A percentile compares a stretch with the other conserved stretches of the same genome.
Conservation (phyloP, 352 stramenopile species). For the Phytopythium vexans region DNA sequence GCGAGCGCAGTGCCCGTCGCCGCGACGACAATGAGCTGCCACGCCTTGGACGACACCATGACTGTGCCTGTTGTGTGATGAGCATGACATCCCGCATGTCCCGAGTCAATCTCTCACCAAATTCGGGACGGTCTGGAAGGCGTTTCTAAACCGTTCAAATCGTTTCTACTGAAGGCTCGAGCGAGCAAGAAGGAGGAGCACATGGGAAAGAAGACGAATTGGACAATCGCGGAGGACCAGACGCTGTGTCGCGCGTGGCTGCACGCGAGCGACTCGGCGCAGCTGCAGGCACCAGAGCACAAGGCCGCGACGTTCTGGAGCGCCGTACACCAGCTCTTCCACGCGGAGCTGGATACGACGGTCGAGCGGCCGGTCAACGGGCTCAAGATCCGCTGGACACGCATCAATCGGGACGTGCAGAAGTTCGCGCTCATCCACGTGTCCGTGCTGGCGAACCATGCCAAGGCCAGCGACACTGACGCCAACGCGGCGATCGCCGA, state of each 20-base stretch:
- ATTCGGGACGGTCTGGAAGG: slow-evolving; percentile 3
- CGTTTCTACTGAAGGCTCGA: too few relatives aligned
- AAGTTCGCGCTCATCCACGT: slow-evolving; percentile 56
- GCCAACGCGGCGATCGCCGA: slow-evolving; percentile 12
- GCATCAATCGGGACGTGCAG: slow-evolving; percentile 77
- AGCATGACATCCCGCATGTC: too few relatives aligned
- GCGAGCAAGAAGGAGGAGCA: neutral
- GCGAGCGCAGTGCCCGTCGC: slow-evolving; percentile 14
- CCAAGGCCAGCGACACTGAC: neutral
- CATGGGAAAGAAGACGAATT: slow-evolving; percentile 86
- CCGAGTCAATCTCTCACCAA: neutral
- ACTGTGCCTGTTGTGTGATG: neutral
- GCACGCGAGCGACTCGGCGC: slow-evolving; percentile 41
- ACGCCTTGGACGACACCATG: slow-evolving; percentile 15
- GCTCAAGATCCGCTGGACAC: slow-evolving; percentile 79
- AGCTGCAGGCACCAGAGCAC: slow-evolving; percentile 32
- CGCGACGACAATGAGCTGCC: slow-evolving; percentile 14
- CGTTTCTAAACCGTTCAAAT: slow-evolving; percentile 40
- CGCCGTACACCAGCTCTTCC: slow-evolving; percentile 62
- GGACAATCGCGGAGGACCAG: slow-evolving; percentile 56
- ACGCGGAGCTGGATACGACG: slow-evolving; percentile 50
- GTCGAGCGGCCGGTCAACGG: slow-evolving; percentile 65
- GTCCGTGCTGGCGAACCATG: slow-evolving; percentile 24
- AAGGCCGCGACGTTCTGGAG: slow-evolving; percentile 68
- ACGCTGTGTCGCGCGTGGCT: slow-evolving; percentile 71